phyloP scores from a whole-genome alignment of 768 basidiomycete genomes.

The Leccinum aurantiacum region DNA sequence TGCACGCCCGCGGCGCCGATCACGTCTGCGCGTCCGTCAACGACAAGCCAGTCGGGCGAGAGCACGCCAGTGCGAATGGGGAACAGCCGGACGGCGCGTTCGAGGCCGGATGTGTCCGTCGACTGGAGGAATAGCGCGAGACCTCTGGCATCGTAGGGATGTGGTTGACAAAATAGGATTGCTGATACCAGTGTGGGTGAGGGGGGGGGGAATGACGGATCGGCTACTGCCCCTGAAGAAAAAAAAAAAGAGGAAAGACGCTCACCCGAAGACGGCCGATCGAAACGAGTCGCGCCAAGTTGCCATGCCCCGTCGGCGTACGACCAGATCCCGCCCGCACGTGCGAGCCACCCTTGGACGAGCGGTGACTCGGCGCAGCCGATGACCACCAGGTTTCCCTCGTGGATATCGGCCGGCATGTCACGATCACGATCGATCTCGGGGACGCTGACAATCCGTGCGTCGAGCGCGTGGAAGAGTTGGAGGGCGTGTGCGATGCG shows the following conservation, averaged over 20 bases:
- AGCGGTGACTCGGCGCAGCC: constrained; percentile 41
- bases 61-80: constrained; percentile 81
- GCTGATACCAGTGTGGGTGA: no score
- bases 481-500: constrained; percentile 69
- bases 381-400: constrained; percentile 61
- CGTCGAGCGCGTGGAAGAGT: constrained; percentile 68
- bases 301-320: constrained; percentile 23
- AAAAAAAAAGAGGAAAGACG: background rate
- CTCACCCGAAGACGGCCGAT: constrained; percentile 24
- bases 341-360: constrained; percentile 34
- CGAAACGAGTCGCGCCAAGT: constrained; percentile 16
- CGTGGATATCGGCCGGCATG: constrained; percentile 1
- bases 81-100: constrained; percentile 69
- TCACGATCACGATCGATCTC: constrained; percentile 13
- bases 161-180: constrained; percentile 58
- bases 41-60: constrained; percentile 76
- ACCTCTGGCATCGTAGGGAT: constrained; percentile 27
- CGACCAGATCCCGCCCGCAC: constrained; percentile 13
- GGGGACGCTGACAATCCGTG: constrained; percentile 50
- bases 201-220: background rate
- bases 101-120: constrained; percentile 56
- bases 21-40: constrained; percentile 50
- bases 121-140: constrained; percentile 56
- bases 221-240: background rate
- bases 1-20: constrained; percentile 71